Conservation (phyloP, 78 protist genomes). For the Dictyostelium brefeldianum region DNA sequence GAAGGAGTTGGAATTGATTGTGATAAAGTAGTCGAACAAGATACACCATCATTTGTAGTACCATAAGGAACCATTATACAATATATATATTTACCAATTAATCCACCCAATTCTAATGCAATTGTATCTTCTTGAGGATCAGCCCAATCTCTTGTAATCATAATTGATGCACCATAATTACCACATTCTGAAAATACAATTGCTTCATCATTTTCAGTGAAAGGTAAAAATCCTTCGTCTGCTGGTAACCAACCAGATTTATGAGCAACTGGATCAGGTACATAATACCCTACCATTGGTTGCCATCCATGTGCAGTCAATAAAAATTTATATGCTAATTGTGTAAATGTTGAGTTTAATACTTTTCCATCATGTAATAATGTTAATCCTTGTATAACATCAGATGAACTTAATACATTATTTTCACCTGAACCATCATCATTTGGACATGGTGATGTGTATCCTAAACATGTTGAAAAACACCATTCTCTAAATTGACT, state of each 20-base stretch:
- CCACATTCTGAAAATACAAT: constrained; percentile 73
- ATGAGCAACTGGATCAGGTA: constrained; percentile 71
- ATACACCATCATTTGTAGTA: constrained; percentile 40
- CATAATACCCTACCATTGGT: constrained; percentile 54
- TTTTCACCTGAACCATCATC: constrained; percentile 24
- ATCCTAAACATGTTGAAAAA: constrained; percentile 57
- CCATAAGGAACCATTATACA: constrained; percentile 73
- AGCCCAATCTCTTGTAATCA: constrained; percentile 73
- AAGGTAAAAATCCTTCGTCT: constrained; percentile 60
- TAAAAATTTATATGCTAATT: constrained; percentile 14
- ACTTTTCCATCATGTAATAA: neutral
- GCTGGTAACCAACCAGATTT: constrained; percentile 82
- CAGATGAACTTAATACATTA: constrained; percentile 32
- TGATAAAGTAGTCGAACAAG: constrained; percentile 39
- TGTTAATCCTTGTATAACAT: constrained; percentile 52
- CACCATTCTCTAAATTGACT: constrained; percentile 72
- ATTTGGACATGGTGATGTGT: constrained; percentile 60
- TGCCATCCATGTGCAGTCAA: constrained; percentile 77
- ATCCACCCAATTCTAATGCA: constrained; percentile 50
- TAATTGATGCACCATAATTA: constrained; percentile 33
- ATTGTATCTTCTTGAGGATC: constrained; percentile 28
- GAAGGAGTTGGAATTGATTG: constrained; percentile 43
- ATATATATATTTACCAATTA: constrained; percentile 43
- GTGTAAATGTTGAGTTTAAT: constrained; percentile 2
- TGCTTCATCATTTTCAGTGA: constrained; percentile 80